Conservation (phyloP, 2,329 filamentous ascomycete genomes). For the Cladophialophora exuberans region DNA sequence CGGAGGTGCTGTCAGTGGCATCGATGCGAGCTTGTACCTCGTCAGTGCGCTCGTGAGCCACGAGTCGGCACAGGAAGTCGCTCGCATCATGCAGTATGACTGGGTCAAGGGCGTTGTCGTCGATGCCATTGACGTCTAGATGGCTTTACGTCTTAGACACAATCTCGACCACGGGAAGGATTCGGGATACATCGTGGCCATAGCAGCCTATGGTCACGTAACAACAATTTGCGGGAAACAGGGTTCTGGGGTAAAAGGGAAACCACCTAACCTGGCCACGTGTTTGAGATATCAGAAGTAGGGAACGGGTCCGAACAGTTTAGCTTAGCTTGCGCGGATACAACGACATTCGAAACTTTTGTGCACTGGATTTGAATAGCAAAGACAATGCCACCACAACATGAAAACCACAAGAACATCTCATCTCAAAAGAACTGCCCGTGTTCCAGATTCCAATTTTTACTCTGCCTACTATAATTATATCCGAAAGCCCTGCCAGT, state of each 20-base stretch:
- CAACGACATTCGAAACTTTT: no score
- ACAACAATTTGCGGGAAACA: not conserved
- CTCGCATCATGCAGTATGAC: constrained; percentile 75
- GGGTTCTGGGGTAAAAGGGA: not conserved
- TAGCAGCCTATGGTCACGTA: constrained; percentile 10
- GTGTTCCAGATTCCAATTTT: no score
- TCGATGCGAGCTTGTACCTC: constrained; percentile 84
- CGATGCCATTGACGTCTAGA: constrained; percentile 35
- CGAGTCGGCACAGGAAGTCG: constrained; percentile 74
- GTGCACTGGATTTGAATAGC: no score
- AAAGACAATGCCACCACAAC: no score
- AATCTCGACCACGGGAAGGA: not conserved
- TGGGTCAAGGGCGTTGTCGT: constrained; percentile 56
- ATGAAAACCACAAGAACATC: no score
- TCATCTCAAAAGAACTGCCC: no score
- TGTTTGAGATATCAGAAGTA: not conserved
- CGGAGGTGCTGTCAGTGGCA: constrained; percentile 76
- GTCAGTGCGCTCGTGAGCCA: constrained; percentile 80
- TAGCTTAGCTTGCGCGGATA: no score
- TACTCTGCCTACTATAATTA: no score
- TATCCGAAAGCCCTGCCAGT: no score
- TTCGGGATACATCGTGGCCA: not conserved
- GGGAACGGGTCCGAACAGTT: no score
- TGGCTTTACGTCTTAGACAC: not conserved
- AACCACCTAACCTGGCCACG: not conserved